Conservation (phyloP, 305 asterid genomes). For the Plantago coronopus region DNA sequence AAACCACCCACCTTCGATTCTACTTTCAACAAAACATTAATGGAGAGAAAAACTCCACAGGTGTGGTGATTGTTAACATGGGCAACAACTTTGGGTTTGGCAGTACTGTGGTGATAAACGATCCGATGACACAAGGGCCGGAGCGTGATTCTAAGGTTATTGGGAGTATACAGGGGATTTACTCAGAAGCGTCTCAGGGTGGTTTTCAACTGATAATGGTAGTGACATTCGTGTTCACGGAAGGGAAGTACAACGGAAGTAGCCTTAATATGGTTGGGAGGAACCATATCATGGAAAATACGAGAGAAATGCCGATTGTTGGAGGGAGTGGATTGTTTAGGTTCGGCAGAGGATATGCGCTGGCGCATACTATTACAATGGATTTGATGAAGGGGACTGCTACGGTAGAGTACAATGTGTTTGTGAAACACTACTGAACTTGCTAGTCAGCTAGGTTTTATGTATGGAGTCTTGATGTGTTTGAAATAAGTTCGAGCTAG, state of each 20-base stretch:
- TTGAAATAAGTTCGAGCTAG: no score
- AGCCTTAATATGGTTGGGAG: constrained; percentile 46
- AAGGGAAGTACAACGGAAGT: constrained; percentile 57
- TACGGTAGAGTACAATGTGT: constrained; percentile 51
- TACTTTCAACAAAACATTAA: constrained; percentile 43
- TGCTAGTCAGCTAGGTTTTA: no score
- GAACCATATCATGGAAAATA: constrained; percentile 34
- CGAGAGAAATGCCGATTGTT: constrained; percentile 65
- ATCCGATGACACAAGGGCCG: constrained; percentile 45
- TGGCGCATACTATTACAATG: constrained; percentile 39
- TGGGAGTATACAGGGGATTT: constrained; percentile 65
- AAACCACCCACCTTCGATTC: constrained; percentile 46
- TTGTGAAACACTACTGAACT: constrained; percentile 30
- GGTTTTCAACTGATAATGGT: constrained; percentile 34
- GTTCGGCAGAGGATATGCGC: constrained; percentile 57
- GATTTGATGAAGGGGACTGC: constrained; percentile 40
- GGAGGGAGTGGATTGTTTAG: constrained; percentile 64
- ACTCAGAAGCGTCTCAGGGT: constrained; percentile 33
- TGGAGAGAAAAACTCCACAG: constrained; percentile 40
- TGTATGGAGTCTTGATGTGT: no score
- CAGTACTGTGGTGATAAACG: constrained; percentile 37
- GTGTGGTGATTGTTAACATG: constrained; percentile 29
- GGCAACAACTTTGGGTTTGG: constrained; percentile 36
- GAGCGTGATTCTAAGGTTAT: constrained; percentile 35
- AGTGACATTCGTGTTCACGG: constrained; percentile 33